Evolutionary conservation across 805 yeast species (phyloP), one percentile per base, ranked within the genome.

Genomic region (Metschnikowia picachoensis): DNA sequence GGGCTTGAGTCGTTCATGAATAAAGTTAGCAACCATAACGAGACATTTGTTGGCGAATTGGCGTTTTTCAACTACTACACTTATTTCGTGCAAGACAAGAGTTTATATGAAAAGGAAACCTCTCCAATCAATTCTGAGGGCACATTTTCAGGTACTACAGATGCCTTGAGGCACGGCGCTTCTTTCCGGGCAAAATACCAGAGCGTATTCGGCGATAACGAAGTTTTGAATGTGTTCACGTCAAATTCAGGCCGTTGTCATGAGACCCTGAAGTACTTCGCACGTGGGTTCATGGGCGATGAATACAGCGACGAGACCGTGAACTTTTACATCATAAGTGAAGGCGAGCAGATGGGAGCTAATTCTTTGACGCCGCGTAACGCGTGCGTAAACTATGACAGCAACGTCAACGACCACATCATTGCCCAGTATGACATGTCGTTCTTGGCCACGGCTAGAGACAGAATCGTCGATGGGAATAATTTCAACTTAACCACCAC

Each of bases 301-400:
- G 65, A 69, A 46, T 72, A 67, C 57, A 28, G 44, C 16, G 60
- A 70, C 14, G 60, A 60, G 35, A 48, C 60, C 27, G 60, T 60
- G 30, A 65, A 72, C 14, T 67, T 61, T 27, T 56, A 77, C 35
- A 64, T 76, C 11, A 55, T 82, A 20, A 68, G 72, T 37, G 88
- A 83, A 58, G 65, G 65, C 39, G 62, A 59, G 9, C 50, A 55
- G 4, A 70, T 67, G 58, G 88, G 88, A 30, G 82, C 78, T 30
- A 77, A 82, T 61, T 72, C 84, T 4, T 66, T 83, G 60, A 78
- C 86, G 7, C 80, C 86, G 14, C 67, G 76, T 25, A 60, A 66
- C 44, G 73, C 72, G 11, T 76, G 80, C 56, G 59, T 59, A 28
- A 66, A 71, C 28, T 72, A 60, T 46, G 57, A 73, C 48, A 57